Evolutionary conservation across 179 eudicot species (phyloP).

Genomic region (Silene vulgaris): DNA sequence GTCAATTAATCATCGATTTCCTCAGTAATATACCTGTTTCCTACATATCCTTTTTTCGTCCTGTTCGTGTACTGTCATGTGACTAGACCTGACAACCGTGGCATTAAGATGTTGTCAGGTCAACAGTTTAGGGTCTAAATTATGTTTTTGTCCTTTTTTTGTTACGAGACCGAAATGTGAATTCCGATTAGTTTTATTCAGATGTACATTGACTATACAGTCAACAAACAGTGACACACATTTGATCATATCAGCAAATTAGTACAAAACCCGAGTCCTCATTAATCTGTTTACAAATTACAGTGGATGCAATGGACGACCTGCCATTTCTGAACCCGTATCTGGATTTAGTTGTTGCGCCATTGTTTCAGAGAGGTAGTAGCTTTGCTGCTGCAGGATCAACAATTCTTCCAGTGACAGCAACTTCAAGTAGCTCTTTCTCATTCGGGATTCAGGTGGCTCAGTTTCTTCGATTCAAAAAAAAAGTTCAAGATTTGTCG

Average conservation of each 20-base stretch:
- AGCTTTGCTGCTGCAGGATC: conserved; percentile 82
- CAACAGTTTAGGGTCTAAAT: no score
- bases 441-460: conserved; percentile 74
- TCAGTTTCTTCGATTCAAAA: conserved; percentile 77
- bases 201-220: no score
- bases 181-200: no score
- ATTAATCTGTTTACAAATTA: conserved; percentile 9
- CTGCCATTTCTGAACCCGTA: conserved; percentile 75
- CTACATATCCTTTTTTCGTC: not conserved
- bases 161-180: no score
- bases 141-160: no score
- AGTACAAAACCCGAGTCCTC: not conserved
- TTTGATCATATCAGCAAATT: not conserved
- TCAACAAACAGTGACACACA: no score
- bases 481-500: conserved; percentile 47
- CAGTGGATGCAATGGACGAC: conserved; percentile 85
- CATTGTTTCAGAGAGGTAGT: conserved; percentile 57
- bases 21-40: not conserved
- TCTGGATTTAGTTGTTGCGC: conserved; percentile 63
- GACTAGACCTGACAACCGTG: no score
- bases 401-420: conserved; percentile 67
- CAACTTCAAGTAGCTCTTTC: conserved; percentile 67
- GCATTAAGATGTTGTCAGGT: no score
- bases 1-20: conserved; percentile 63
- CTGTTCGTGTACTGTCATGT: not conserved